Evolutionary conservation across 2,329 filamentous ascomycete species (phyloP).

Genomic region (Fusarium transvaalense): DNA sequence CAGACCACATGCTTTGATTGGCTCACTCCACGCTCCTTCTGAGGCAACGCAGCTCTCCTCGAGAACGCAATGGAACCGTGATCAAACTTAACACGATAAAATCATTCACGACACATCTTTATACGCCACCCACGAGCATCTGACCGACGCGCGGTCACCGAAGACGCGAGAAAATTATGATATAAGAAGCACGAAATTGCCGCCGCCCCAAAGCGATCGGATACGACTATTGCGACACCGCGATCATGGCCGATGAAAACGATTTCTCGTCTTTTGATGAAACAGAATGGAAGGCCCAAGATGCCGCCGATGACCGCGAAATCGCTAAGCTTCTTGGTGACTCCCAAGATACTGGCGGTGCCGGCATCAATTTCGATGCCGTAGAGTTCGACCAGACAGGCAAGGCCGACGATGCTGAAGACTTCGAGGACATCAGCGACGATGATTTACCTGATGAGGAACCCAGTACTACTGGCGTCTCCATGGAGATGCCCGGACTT

Average conservation of each 20-base stretch:
- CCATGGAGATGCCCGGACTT: conserved; percentile 64
- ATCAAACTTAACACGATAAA: conserved; percentile 42
- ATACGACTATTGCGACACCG: conserved; percentile 42
- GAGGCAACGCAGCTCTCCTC: conserved; percentile 25
- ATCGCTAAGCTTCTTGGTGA: conserved; percentile 61
- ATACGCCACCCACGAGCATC: conserved; percentile 12
- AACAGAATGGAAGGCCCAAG: conserved; percentile 57
- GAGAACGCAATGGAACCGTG: conserved; percentile 36
- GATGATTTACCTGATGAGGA: conserved; percentile 89
- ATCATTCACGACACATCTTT: conserved; percentile 6
- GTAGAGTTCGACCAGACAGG: conserved; percentile 72
- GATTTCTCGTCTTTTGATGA: conserved; percentile 55
- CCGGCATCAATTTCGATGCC: conserved; percentile 58
- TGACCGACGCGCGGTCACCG: conserved; percentile 14
- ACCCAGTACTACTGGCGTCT: conserved; percentile 55
- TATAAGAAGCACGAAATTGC: conserved; percentile 38
- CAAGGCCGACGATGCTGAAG: conserved; percentile 92
- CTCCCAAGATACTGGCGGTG: conserved; percentile 56
- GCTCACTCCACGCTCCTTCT: conserved; percentile 28
- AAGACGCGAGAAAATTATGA: conserved; percentile 44
- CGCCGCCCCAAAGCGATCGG: conserved; percentile 44
- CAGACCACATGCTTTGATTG: conserved; percentile 30
- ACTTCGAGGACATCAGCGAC: conserved; percentile 92
- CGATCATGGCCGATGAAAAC: conserved; percentile 52
- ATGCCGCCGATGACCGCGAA: conserved; percentile 63